Evolutionary conservation across 1,139 yeast species (phyloP), one percentile per base, ranked within the genome.

Genomic region (Magnusiomyces fungicola): DNA sequence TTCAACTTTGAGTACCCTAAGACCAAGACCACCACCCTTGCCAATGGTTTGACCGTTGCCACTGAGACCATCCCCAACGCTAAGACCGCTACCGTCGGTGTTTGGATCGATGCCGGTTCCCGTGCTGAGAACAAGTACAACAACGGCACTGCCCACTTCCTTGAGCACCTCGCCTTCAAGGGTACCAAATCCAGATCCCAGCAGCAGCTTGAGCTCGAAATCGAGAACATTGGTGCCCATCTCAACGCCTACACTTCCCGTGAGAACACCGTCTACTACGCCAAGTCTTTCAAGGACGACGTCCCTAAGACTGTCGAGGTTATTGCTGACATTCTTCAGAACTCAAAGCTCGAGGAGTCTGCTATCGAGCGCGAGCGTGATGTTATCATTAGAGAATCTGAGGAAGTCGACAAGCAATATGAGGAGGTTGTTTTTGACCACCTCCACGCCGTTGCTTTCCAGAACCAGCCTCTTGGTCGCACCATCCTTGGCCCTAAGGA

Each of bases 371-470:
- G 92, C 60, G 99, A 92, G 70, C 80, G 97, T 59, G 95, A 92
- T 57, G 99, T 92, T 37, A 92, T 92, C 56, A 80, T 92, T 55
- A 85, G 97, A 65, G 99, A 92, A 69, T 81, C 94, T 60, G 98
- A 94, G 67, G 98, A 92, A 69, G 97, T 92, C 52, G 97, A 90
- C 67, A 92, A 90, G 70, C 89, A 88, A 94, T 86, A 87, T 64
- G 98, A 92, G 66, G 99, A 92, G 68, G 97, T 92, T 43, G 96
- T 94, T 14, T 94, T 94, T 68, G 99, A 92, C 69, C 95, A 94
- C 68, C 74, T 92, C 52, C 99, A 92, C 69, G 88, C 95, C 41
- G 88, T 90, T 29, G 90, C 96, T 7, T 92, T 79, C 72, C 86
- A 80, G 65, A 82, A 79, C 57, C 98, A 94, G 68, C 95, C 96